Conservation (phyloP, 441 rosid species). For the Mallotus repandus region DNA sequence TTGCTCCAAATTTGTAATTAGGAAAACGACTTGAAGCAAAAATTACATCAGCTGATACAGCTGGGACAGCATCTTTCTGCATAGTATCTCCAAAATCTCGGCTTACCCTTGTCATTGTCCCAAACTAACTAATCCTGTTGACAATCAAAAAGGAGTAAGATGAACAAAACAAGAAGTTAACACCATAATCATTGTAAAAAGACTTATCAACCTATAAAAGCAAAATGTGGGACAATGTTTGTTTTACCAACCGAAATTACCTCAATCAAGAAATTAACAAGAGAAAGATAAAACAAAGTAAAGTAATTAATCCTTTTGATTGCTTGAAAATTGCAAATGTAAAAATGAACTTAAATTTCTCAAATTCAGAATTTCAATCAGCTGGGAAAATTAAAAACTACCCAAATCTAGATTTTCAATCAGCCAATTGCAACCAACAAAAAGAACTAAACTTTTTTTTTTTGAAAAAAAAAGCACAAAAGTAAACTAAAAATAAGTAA, state of each 20-base stretch:
- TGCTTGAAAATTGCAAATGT: background rate
- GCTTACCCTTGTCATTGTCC: constrained; percentile 68
- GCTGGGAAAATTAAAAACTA: background rate
- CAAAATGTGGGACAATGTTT: constrained; percentile 29
- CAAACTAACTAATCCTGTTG: constrained; percentile 31
- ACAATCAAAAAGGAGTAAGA: constrained; percentile 22
- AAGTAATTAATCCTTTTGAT: background rate
- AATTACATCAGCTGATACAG: constrained; percentile 82
- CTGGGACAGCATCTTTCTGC: constrained; percentile 62
- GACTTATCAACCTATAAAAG: constrained; percentile 25
- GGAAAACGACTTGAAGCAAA: constrained; percentile 90
- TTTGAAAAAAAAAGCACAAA: background rate
- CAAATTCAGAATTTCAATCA: background rate
- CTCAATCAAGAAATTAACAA: constrained; percentile 8
- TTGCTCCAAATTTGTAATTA: constrained; percentile 70
- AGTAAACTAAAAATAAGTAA: background rate
- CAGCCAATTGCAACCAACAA: constrained; percentile 8
- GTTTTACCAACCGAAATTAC: constrained; percentile 24
- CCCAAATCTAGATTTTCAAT: background rate
- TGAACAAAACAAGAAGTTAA: constrained; percentile 21
- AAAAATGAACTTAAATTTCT: background rate
- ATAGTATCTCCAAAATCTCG: constrained; percentile 65
- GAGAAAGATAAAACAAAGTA: background rate
- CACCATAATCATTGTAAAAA: constrained; percentile 25
- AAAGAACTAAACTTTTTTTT: background rate